These are phyloP conservation scores for Monosporascus sp. DNA, from an alignment of 2,329 filamentous ascomycete species.

Conservation along the genomic window DNA sequence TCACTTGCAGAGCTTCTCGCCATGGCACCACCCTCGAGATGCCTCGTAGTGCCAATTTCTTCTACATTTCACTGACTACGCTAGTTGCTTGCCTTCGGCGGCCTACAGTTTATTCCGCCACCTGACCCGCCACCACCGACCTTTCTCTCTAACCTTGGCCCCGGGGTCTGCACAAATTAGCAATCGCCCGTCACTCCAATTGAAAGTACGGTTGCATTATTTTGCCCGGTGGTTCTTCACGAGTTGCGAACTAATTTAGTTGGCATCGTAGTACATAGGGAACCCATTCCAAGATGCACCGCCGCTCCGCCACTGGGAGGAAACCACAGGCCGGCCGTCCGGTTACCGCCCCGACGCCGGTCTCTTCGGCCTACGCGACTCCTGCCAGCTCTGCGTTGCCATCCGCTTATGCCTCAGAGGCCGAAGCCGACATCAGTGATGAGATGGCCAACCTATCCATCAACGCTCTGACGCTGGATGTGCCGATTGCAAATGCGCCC, in stretches of 20 bases:
- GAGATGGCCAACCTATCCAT: slow-evolving; percentile 36
- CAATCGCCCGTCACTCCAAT: too few relatives aligned
- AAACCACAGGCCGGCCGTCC: slow-evolving; percentile 26
- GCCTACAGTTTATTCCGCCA: neutral
- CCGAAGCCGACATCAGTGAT: slow-evolving; percentile 34
- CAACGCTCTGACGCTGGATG: slow-evolving; percentile 38
- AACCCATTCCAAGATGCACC: slow-evolving; percentile 15
- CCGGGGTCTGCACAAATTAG: too few relatives aligned
- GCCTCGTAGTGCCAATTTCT: slow-evolving; percentile 23
- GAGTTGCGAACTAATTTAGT: too few relatives aligned
- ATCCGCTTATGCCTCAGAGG: slow-evolving; percentile 33
- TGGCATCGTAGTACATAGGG: neutral
- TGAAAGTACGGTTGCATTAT: too few relatives aligned
- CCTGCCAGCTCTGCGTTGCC: slow-evolving; percentile 32
- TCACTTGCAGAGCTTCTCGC: slow-evolving; percentile 35
- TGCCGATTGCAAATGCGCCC: slow-evolving; percentile 16
- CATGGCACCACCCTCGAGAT: slow-evolving; percentile 54
- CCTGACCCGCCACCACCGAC: too few relatives aligned
- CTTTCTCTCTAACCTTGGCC: too few relatives aligned
- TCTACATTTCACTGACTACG: slow-evolving; percentile 15
- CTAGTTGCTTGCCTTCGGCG: neutral
- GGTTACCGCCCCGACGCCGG: slow-evolving; percentile 22
- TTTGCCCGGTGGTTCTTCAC: too few relatives aligned
- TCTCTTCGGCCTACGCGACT: slow-evolving; percentile 29
- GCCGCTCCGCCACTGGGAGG: slow-evolving; percentile 23